Percentiles rank a stretch among this genome's conserved stretches.
Conservation (phyloP, 139 green algal genomes). For the Nannochloris sp. region DNA sequence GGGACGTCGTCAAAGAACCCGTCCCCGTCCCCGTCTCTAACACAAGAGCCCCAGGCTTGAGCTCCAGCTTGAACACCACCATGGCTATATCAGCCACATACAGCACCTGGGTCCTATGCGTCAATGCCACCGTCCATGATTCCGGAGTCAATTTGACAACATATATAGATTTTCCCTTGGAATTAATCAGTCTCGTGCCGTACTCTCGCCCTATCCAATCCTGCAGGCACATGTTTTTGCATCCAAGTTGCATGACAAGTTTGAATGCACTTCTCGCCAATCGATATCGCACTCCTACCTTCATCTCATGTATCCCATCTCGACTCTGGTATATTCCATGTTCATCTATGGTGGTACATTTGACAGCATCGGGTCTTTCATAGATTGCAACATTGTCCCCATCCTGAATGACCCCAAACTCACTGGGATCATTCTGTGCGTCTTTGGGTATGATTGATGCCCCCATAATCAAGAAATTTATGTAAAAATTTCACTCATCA, state of each 20-base stretch:
- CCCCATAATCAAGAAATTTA: no score
- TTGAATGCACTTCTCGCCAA: no score
- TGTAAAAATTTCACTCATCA: no score
- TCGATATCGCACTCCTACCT: background rate
- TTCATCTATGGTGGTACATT: slow-evolving; percentile 37
- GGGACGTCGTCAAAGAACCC: slow-evolving; percentile 80
- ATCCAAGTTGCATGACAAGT: no score
- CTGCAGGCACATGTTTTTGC: background rate
- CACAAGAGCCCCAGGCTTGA: slow-evolving; percentile 64
- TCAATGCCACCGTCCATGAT: slow-evolving; percentile 80
- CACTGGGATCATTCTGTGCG: background rate
- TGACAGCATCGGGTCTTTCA: slow-evolving; percentile 62
- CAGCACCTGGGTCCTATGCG: slow-evolving; percentile 78
- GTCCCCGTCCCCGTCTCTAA: slow-evolving; percentile 89
- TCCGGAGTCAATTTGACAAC: slow-evolving; percentile 77
- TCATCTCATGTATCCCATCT: slow-evolving; percentile 52
- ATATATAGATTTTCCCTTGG: slow-evolving; percentile 50
- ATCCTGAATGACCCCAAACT: slow-evolving; percentile 29
- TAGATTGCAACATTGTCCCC: slow-evolving; percentile 81
- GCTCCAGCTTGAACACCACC: slow-evolving; percentile 65
- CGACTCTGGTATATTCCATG: slow-evolving; percentile 38
- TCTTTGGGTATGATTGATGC: background rate
- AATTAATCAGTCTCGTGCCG: slow-evolving; percentile 49
- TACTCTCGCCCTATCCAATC: slow-evolving; percentile 72
- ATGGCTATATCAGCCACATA: slow-evolving; percentile 80